Percentiles rank a stretch among this genome's conserved stretches.
These are phyloP conservation scores for Apiotrichum mycotoxinovorans DNA, from an alignment of 1,284 basidiomycete species.

Conservation along the genomic window DNA sequence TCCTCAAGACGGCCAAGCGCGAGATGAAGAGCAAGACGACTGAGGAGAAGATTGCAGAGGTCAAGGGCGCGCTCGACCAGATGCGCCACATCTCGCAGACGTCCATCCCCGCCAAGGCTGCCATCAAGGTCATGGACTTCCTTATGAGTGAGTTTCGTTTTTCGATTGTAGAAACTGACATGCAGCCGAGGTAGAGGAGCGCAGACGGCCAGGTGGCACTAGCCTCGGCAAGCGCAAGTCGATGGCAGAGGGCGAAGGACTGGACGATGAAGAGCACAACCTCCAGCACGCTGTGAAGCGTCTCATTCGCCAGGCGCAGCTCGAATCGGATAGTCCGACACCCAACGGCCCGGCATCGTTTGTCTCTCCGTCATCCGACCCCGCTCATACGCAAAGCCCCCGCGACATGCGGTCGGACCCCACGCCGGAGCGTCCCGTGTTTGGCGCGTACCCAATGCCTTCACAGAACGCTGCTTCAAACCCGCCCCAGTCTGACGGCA, in stretches of 20 bases:
- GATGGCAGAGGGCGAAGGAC: slow-evolving; percentile 11
- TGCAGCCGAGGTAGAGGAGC: slow-evolving; percentile 47
- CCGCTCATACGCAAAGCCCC: slow-evolving; percentile 1
- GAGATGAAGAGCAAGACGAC: slow-evolving; percentile 44
- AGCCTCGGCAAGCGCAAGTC: slow-evolving; percentile 45
- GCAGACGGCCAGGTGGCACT: slow-evolving; percentile 33
- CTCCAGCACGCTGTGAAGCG: slow-evolving; percentile 50
- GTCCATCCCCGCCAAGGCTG: slow-evolving; percentile 48
- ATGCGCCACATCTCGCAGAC: slow-evolving; percentile 46
- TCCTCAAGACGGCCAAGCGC: slow-evolving; percentile 36
- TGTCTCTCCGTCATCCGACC: slow-evolving; percentile 14
- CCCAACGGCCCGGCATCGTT: slow-evolving; percentile 17
- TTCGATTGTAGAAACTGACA: neutral
- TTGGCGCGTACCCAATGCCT: slow-evolving; percentile 47
- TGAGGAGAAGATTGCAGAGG: slow-evolving; percentile 46
- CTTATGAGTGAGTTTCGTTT: slow-evolving; percentile 34
- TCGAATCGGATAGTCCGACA: slow-evolving; percentile 39
- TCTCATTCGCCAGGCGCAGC: slow-evolving; percentile 46
- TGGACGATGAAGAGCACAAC: slow-evolving; percentile 41
- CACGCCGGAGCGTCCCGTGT: slow-evolving; percentile 38
- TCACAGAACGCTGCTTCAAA: slow-evolving; percentile 3
- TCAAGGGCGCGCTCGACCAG: slow-evolving; percentile 42
- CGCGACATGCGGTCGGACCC: slow-evolving; percentile 15
- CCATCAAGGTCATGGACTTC: slow-evolving; percentile 51
- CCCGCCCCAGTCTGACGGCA: neutral